Percentiles rank a stretch among this genome's conserved stretches.
These are phyloP conservation scores for Eucalyptus fibrosa DNA, from an alignment of 345 rosid genomes.

Conservation along the genomic window DNA sequence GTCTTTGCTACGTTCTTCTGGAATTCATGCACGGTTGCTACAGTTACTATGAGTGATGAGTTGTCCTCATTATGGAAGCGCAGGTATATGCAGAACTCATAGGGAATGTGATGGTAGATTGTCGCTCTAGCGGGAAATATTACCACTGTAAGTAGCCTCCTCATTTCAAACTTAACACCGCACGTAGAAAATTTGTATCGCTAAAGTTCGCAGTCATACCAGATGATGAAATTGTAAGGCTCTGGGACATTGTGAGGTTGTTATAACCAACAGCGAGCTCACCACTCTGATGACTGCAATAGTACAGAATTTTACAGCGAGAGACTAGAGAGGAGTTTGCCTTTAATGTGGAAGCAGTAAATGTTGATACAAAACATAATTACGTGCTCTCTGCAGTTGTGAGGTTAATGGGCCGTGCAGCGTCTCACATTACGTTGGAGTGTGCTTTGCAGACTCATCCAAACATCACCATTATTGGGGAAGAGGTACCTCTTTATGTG, in stretches of 20 bases:
- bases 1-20: neutral
- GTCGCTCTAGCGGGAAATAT: slow-evolving; percentile 95
- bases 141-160: slow-evolving; percentile 71
- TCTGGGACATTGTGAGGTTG: neutral
- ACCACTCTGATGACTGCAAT: neutral
- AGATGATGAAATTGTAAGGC: neutral
- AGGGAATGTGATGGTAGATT: slow-evolving; percentile 97
- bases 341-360: neutral
- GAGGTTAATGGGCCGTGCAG: slow-evolving; percentile 99
- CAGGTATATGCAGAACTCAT: slow-evolving; percentile 97
- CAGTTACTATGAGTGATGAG: neutral
- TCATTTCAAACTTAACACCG: neutral
- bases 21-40: neutral
- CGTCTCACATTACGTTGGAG: slow-evolving; percentile 94
- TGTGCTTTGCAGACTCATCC: slow-evolving; percentile 98
- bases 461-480: slow-evolving; percentile 84
- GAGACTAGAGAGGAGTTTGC: neutral
- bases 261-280: neutral
- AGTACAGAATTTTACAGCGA: neutral
- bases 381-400: slow-evolving; percentile 44
- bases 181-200: neutral
- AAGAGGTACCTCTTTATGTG: slow-evolving; percentile 53
- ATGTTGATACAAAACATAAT: neutral
- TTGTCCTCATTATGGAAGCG: neutral
- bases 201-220: neutral